These are phyloP conservation scores for Lecanicillium sp. DNA, from an alignment of 2,329 filamentous ascomycete genomes.

Conservation along the genomic window DNA sequence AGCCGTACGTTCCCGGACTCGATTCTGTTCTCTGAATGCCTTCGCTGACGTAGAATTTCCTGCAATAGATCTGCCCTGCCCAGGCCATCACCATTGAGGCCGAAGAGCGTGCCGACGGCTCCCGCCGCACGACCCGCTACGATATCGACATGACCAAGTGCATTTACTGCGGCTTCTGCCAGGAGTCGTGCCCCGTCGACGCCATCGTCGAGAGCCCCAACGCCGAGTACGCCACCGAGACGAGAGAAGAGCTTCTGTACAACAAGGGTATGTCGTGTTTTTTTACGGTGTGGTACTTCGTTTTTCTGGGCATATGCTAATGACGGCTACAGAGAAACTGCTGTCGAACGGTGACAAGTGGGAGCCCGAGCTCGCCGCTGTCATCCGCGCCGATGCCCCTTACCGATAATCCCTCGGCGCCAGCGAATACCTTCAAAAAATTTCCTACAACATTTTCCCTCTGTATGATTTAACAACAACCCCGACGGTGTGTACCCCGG, in stretches of 20 bases:
- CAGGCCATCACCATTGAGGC: constrained; percentile 99
- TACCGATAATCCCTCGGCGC: constrained; percentile 57
- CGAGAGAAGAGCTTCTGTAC: constrained; percentile 89
- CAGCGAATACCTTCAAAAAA: background rate
- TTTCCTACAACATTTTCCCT: constrained; percentile 3
- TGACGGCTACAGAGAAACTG: constrained; percentile 65
- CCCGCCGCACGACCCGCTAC: constrained; percentile 90
- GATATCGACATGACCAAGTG: constrained; percentile 99
- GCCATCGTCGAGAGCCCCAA: constrained; percentile 67
- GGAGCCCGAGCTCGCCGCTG: constrained; percentile 94
- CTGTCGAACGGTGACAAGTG: constrained; percentile 89
- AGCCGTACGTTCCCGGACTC: constrained; percentile 47
- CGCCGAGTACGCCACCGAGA: constrained; percentile 58
- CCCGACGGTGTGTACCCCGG: constrained; percentile 6
- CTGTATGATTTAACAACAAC: constrained; percentile 13
- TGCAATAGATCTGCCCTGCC: constrained; percentile 73
- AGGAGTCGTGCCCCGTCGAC: constrained; percentile 97
- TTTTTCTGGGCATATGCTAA: constrained; percentile 19
- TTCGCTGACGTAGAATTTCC: background rate
- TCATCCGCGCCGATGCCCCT: constrained; percentile 85
- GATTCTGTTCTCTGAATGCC: background rate
- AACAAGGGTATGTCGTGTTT: constrained; percentile 62
- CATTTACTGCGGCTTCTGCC: constrained; percentile 99
- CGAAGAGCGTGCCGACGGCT: constrained; percentile 94
- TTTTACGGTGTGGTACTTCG: background rate